Percentiles rank a stretch among this genome's conserved stretches.
Conservation (phyloP, 805 yeast genomes). For the Kodamaea leandrae region DNA sequence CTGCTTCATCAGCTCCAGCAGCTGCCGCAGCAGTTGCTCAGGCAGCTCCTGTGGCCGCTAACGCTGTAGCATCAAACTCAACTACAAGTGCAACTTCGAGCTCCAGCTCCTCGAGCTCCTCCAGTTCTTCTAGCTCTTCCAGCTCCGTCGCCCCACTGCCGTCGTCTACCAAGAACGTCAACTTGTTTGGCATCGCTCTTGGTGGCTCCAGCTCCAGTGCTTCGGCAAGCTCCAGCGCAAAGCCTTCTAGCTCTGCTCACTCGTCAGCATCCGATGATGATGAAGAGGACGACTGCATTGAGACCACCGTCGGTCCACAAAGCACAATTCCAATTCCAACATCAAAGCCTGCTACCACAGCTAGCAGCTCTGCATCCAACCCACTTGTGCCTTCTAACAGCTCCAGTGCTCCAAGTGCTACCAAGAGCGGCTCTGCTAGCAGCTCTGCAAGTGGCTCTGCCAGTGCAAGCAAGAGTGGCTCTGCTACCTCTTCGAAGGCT, state of each 20-base stretch:
- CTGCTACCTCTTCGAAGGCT: conserved; percentile 3
- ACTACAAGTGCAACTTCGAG: conserved; percentile 4
- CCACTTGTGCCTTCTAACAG: background rate
- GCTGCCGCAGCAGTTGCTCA: conserved; percentile 10
- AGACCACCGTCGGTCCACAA: conserved; percentile 1
- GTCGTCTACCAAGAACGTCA: background rate
- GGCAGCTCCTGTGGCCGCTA: conserved; percentile 11
- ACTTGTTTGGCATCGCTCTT: background rate
- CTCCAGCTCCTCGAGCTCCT: conserved; percentile 5
- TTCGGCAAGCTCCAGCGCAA: conserved; percentile 1
- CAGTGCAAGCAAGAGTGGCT: background rate
- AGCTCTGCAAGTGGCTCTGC: background rate
- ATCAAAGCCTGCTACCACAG: background rate
- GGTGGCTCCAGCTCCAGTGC: background rate
- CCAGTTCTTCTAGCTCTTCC: conserved; percentile 4
- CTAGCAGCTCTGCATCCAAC: background rate
- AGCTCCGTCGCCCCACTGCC: background rate
- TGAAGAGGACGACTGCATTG: conserved; percentile 5
- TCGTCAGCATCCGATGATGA: conserved; percentile 9
- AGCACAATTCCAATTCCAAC: background rate
- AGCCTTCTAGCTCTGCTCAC: background rate
- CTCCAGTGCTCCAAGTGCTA: conserved; percentile 8
- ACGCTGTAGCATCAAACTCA: conserved; percentile 7
- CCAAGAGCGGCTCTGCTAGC: conserved; percentile 1
- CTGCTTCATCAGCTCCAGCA: conserved; percentile 11